Conservation (phyloP, 495 filamentous ascomycete genomes). For the Parathielavia hyrcaniae region DNA sequence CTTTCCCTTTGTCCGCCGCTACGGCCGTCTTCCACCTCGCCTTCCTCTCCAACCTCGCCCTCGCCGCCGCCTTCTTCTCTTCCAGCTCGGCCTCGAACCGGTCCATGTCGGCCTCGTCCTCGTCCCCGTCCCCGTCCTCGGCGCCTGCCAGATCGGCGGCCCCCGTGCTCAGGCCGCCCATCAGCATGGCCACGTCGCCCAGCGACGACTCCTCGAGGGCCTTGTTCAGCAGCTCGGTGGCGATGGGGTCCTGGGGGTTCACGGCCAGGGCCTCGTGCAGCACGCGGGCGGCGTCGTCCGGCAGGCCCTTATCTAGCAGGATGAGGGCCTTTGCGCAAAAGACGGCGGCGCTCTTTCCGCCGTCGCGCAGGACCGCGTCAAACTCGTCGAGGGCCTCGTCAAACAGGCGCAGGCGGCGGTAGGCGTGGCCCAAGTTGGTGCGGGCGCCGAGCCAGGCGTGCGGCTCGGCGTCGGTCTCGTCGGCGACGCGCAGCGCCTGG, state of each 20-base stretch:
- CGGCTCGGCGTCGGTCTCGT: constrained; percentile 72
- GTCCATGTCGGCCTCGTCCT: constrained; percentile 27
- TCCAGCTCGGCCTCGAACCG: constrained; percentile 31
- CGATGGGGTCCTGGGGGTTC: constrained; percentile 63
- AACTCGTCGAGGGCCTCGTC: constrained; percentile 71
- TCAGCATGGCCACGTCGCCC: constrained; percentile 25
- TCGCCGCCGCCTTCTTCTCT: constrained; percentile 26
- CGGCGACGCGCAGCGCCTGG: constrained; percentile 66
- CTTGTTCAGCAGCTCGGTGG: constrained; percentile 66
- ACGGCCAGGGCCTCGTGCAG: constrained; percentile 69
- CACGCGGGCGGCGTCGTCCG: constrained; percentile 60
- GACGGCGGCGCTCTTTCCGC: constrained; percentile 64
- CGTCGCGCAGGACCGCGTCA: constrained; percentile 70
- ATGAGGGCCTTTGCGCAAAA: constrained; percentile 70
- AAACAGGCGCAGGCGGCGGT: constrained; percentile 63
- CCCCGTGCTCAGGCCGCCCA: constrained; percentile 5
- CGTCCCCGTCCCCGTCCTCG: constrained; percentile 23
- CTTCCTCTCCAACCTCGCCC: constrained; percentile 20
- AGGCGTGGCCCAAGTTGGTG: constrained; percentile 83
- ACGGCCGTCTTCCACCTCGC: constrained; percentile 6
- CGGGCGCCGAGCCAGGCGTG: constrained; percentile 81
- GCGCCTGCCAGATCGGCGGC: neutral
- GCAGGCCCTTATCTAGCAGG: constrained; percentile 58
- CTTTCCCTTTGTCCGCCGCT: constrained; percentile 27
- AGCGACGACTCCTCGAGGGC: constrained; percentile 62